Percentiles rank a stretch among this genome's conserved stretches.
Conservation (phyloP, 495 filamentous ascomycete species). For the Penicillium paxilli region DNA sequence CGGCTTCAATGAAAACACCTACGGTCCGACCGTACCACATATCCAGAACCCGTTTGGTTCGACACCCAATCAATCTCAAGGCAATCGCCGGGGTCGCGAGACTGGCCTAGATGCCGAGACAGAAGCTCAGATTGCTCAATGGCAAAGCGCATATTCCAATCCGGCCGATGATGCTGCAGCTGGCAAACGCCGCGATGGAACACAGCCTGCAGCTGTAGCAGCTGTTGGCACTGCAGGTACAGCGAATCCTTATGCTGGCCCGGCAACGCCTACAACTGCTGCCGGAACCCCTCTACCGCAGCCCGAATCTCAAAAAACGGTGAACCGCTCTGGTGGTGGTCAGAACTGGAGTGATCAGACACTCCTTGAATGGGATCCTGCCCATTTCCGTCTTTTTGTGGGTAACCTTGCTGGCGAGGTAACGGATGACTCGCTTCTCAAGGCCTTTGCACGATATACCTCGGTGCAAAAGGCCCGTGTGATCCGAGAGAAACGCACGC, state of each 20-base stretch:
- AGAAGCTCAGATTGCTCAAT: conserved; percentile 92
- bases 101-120: conserved; percentile 75
- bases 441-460: conserved; percentile 86
- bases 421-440: conserved; percentile 90
- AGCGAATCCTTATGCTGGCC: conserved; percentile 42
- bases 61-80: conserved; percentile 48
- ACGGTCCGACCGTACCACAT: conserved; percentile 62
- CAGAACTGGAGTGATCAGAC: conserved; percentile 84
- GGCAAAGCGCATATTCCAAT: conserved; percentile 86
- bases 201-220: conserved; percentile 23
- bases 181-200: conserved; percentile 19
- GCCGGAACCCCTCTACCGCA: conserved; percentile 42
- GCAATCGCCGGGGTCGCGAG: conserved; percentile 38
- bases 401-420: conserved; percentile 98
- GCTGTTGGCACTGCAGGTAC: too few species aligned
- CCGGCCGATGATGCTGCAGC: conserved; percentile 23
- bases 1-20: conserved; percentile 51
- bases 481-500: conserved; percentile 92
- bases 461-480: conserved; percentile 91
- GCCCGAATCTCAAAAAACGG: conserved; percentile 62
- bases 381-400: conserved; percentile 92
- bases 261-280: conserved; percentile 32
- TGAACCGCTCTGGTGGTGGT: conserved; percentile 82
- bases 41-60: conserved; percentile 86
- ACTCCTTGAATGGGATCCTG: conserved; percentile 93